phyloP scores from a whole-genome alignment of 2,329 filamentous ascomycete genomes.

The Neurospora crassa region DNA sequence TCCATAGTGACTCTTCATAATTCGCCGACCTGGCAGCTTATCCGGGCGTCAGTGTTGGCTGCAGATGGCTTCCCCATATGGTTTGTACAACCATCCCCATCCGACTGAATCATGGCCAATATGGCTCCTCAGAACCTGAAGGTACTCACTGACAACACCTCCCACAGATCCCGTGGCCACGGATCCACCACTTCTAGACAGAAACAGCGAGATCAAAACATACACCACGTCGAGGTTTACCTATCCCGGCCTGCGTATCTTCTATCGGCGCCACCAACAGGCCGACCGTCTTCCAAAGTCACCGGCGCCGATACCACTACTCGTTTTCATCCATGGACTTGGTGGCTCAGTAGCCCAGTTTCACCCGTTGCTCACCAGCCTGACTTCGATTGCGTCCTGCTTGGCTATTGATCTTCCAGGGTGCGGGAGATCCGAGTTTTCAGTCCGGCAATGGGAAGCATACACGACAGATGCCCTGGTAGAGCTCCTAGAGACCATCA shows the following conservation, averaged over 20 bases:
- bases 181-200: constrained; percentile 72
- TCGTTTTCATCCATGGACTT: constrained; percentile 88
- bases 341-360: constrained; percentile 92
- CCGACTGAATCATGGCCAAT: background rate
- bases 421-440: constrained; percentile 72
- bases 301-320: constrained; percentile 65
- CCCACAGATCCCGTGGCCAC: constrained; percentile 36
- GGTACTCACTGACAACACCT: background rate
- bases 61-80: constrained; percentile 11
- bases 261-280: constrained; percentile 74
- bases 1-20: background rate
- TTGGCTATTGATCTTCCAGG: constrained; percentile 85
- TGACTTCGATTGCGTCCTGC: constrained; percentile 76
- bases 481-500: constrained; percentile 64
- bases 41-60: background rate
- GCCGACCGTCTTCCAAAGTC: constrained; percentile 67
- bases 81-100: constrained; percentile 2
- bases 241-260: constrained; percentile 71
- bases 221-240: constrained; percentile 63
- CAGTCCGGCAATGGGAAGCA: constrained; percentile 61
- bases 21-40: background rate
- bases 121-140: constrained; percentile 1
- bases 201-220: constrained; percentile 60
- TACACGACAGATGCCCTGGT: constrained; percentile 70
- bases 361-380: constrained; percentile 65